Conservation (phyloP, 768 basidiomycete species). For the Phaeotremella skinneri region DNA sequence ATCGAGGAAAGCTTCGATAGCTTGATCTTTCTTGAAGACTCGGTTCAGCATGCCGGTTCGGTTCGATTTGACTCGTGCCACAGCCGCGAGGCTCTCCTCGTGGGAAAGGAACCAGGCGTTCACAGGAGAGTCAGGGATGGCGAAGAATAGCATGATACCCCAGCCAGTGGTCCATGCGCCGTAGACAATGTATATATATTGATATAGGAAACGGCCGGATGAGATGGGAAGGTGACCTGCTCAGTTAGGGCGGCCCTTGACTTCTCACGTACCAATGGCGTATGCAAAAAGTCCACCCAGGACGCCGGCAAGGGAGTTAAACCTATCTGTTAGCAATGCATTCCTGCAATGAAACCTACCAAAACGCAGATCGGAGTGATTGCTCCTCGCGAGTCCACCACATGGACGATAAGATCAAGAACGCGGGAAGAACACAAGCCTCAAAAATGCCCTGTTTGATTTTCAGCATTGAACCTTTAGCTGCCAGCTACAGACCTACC, state of each 20-base stretch:
- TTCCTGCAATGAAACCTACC: too few species aligned
- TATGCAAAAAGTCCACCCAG: slow-evolving; percentile 42
- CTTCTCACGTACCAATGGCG: slow-evolving; percentile 44
- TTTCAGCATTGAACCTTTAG: slow-evolving; percentile 42
- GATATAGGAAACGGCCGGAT: not conserved
- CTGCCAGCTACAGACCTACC: slow-evolving; percentile 54
- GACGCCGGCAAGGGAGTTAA: slow-evolving; percentile 13
- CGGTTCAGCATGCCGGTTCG: slow-evolving; percentile 51
- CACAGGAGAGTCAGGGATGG: slow-evolving; percentile 49
- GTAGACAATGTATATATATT: slow-evolving; percentile 41
- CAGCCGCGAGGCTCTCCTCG: slow-evolving; percentile 47
- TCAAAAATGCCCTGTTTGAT: slow-evolving; percentile 12
- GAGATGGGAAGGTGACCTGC: slow-evolving; percentile 2
- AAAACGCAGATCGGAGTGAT: slow-evolving; percentile 43
- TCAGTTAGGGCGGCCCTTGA: slow-evolving; percentile 51
- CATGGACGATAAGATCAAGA: slow-evolving; percentile 53
- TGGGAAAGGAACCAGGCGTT: slow-evolving; percentile 44
- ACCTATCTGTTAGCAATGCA: too few species aligned
- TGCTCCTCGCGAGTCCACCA: slow-evolving; percentile 55
- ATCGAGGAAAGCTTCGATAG: slow-evolving; percentile 46
- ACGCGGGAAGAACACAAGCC: slow-evolving; percentile 14
- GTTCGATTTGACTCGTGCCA: slow-evolving; percentile 48
- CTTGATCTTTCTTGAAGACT: slow-evolving; percentile 45
- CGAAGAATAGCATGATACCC: slow-evolving; percentile 41
- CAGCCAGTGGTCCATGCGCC: slow-evolving; percentile 45